Evolutionary conservation across 2,329 filamentous ascomycete species (phyloP).

Genomic region (Colletotrichum trifolii): DNA sequence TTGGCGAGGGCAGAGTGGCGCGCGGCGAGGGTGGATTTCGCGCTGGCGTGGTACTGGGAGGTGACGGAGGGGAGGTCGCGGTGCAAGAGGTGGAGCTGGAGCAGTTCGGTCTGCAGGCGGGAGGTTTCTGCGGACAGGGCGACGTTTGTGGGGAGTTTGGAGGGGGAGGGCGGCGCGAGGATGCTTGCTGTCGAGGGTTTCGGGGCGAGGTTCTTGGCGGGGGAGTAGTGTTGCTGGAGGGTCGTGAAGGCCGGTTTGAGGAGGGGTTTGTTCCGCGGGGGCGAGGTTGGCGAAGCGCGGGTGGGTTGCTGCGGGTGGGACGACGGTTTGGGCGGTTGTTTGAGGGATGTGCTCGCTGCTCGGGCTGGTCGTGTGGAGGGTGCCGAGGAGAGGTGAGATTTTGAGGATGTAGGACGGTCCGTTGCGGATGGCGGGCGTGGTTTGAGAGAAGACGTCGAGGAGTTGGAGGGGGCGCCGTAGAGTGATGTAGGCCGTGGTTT

Average conservation of each 20-base stretch:
- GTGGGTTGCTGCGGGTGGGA: conserved; percentile 5
- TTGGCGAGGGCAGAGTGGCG: conserved; percentile 56
- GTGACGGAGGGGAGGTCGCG: conserved; percentile 59
- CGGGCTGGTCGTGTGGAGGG: neutral
- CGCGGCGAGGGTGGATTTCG: conserved; percentile 57
- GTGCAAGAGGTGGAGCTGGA: conserved; percentile 74
- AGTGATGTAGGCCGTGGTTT: conserved; percentile 23
- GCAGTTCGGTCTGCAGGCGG: conserved; percentile 70
- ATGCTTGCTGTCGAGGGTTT: conserved; percentile 70
- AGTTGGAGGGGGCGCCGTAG: conserved; percentile 20
- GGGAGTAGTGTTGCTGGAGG: conserved; percentile 75
- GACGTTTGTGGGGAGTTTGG: conserved; percentile 70
- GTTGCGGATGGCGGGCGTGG: conserved; percentile 44
- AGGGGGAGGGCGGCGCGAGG: conserved; percentile 70
- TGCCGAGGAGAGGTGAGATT: neutral
- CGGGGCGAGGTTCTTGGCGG: conserved; percentile 68
- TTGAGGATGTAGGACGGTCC: neutral
- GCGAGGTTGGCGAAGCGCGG: conserved; percentile 13
- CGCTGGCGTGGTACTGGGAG: conserved; percentile 66
- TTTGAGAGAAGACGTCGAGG: conserved; percentile 38
- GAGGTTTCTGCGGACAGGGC: conserved; percentile 68
- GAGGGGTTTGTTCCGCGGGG: conserved; percentile 43
- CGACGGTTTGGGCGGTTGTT: conserved; percentile 4
- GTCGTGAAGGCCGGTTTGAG: conserved; percentile 69
- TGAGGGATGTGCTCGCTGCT: neutral